A percentile compares a stretch with the other conserved stretches of the same genome.
Evolutionary conservation across 140 eudicot genomes (phyloP).

Genomic region (Eryngium alpinum): DNA sequence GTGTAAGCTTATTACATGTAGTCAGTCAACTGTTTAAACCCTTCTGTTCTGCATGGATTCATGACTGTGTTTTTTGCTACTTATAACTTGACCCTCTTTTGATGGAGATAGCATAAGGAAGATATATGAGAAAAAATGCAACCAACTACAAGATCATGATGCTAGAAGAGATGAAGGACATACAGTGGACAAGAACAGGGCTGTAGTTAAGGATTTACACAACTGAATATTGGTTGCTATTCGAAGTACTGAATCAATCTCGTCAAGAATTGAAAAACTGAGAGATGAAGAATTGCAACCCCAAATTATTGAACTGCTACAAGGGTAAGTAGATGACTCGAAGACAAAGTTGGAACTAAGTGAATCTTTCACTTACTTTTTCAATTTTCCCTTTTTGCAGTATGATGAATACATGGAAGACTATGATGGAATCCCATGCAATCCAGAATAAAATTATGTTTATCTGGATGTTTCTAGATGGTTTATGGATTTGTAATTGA

Average conservation of each 20-base stretch:
- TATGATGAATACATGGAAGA: conserved; percentile 59
- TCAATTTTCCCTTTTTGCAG: conserved; percentile 28
- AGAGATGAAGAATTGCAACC: conserved; percentile 73
- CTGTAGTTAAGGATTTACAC: conserved; percentile 81
- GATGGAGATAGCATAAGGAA: conserved; percentile 79
- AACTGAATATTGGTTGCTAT: conserved; percentile 88
- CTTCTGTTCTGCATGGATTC: too few relatives aligned
- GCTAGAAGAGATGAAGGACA: conserved; percentile 76
- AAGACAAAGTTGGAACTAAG: background rate
- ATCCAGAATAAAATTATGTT: conserved; percentile 68
- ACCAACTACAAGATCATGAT: conserved; percentile 73
- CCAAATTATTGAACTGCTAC: conserved; percentile 63
- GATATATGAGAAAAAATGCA: conserved; percentile 81
- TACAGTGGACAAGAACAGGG: conserved; percentile 76
- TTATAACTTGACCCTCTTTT: conserved; percentile 24
- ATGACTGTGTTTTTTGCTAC: background rate
- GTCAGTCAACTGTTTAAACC: too few relatives aligned
- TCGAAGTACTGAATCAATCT: conserved; percentile 83
- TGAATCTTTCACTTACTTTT: background rate
- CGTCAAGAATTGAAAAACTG: conserved; percentile 66
- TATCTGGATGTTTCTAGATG: too few relatives aligned
- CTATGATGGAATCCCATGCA: conserved; percentile 65
- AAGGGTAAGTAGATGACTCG: conserved; percentile 46
- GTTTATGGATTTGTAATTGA: too few relatives aligned
- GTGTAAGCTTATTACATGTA: too few relatives aligned